Evolutionary conservation across 2,329 filamentous ascomycete genomes (phyloP).

Genomic region (Emericellopsis atlantica): DNA sequence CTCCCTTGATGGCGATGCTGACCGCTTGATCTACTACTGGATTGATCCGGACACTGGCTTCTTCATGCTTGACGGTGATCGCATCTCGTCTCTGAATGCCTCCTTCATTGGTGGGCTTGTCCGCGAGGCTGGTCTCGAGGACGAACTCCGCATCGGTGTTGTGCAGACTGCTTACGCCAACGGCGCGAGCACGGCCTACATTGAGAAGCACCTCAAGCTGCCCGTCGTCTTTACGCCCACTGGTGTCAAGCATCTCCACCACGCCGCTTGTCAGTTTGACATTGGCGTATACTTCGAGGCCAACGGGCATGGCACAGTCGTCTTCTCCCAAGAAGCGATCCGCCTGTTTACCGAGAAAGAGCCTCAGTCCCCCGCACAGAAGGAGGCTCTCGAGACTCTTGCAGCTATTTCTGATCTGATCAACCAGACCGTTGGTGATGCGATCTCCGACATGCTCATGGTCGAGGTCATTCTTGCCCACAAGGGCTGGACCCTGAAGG

Average conservation of each 20-base stretch:
- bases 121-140: constrained; percentile 62
- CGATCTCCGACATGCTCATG: constrained; percentile 88
- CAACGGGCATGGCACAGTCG: constrained; percentile 92
- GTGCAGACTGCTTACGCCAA: constrained; percentile 98
- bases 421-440: constrained; percentile 96
- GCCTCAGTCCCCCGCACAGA: constrained; percentile 84
- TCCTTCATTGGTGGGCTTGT: constrained; percentile 88
- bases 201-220: constrained; percentile 75
- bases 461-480: constrained; percentile 94
- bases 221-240: constrained; percentile 90
- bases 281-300: constrained; percentile 98
- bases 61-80: constrained; percentile 88
- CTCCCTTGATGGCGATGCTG: constrained; percentile 89
- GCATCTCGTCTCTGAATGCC: constrained; percentile 87
- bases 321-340: constrained; percentile 79
- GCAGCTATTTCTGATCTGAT: constrained; percentile 78
- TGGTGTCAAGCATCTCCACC: constrained; percentile 94
- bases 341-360: constrained; percentile 66
- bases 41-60: constrained; percentile 71
- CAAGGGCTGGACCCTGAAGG: constrained; percentile 79
- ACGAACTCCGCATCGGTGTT: constrained; percentile 80
- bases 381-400: constrained; percentile 77
- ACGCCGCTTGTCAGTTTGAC: constrained; percentile 89
- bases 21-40: constrained; percentile 94
- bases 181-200: constrained; percentile 84